These are phyloP conservation scores for Pistacia vera DNA, from an alignment of 345 rosid genomes.

Conservation along the genomic window DNA sequence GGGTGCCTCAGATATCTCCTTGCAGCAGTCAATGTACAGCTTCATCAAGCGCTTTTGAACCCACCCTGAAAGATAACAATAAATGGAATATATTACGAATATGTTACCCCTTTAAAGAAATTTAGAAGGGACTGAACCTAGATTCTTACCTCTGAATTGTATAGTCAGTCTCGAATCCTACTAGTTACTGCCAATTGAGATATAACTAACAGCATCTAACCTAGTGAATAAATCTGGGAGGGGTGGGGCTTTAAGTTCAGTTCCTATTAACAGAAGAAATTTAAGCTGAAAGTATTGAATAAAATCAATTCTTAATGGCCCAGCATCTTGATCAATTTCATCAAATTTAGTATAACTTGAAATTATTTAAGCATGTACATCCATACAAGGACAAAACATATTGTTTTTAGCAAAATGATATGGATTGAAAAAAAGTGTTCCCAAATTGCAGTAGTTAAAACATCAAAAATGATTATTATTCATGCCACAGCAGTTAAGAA, in stretches of 20 bases:
- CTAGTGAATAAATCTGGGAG: background rate
- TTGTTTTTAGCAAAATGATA: background rate
- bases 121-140: background rate
- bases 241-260: background rate
- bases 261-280: background rate
- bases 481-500: background rate
- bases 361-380: background rate
- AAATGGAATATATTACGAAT: background rate
- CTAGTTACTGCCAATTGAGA: background rate
- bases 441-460: background rate
- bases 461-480: background rate
- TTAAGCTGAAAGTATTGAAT: background rate
- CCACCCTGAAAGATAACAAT: slow-evolving; percentile 66
- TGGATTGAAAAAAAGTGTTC: background rate
- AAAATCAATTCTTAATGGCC: background rate
- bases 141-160: background rate
- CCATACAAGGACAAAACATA: background rate
- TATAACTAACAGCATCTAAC: background rate
- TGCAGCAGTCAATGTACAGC: slow-evolving; percentile 78
- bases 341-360: background rate
- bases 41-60: slow-evolving; percentile 92
- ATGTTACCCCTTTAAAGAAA: slow-evolving; percentile 2
- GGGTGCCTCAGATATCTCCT: slow-evolving; percentile 65
- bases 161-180: background rate
- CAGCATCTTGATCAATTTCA: background rate